These are phyloP conservation scores for Exophiala sideris DNA, from an alignment of 2,329 filamentous ascomycete genomes.

Conservation along the genomic window DNA sequence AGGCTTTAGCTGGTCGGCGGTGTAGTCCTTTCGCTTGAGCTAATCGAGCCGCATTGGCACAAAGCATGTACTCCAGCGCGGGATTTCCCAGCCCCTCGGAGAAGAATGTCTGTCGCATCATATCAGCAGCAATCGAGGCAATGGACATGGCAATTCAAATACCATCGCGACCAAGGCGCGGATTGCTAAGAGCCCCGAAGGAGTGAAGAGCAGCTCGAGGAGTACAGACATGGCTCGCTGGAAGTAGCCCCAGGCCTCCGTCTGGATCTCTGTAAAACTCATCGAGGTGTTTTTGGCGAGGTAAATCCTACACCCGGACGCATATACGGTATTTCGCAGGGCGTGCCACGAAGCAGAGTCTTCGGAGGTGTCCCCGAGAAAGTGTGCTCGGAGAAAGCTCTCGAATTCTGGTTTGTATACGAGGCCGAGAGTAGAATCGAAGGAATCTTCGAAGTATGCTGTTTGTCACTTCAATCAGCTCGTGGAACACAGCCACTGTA, in stretches of 20 bases:
- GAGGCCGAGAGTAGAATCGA: background rate
- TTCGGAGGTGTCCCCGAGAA: background rate
- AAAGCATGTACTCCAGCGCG: slow-evolving; percentile 3
- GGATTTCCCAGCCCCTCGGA: background rate
- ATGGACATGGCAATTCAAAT: too few species aligned
- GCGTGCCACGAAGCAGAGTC: slow-evolving; percentile 5
- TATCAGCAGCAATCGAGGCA: background rate
- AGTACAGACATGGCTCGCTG: background rate
- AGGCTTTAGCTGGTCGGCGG: background rate
- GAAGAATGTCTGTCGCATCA: background rate
- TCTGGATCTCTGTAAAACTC: background rate
- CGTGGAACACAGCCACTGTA: background rate
- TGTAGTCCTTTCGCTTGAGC: slow-evolving; percentile 4
- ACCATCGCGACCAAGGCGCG: background rate
- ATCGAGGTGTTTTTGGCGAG: background rate
- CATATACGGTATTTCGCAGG: slow-evolving; percentile 3
- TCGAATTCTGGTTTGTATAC: slow-evolving; percentile 1
- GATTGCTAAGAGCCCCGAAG: background rate
- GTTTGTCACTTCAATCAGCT: background rate
- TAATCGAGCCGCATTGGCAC: background rate
- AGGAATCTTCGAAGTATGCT: slow-evolving; percentile 5
- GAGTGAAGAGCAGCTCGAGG: background rate
- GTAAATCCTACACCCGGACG: slow-evolving; percentile 1
- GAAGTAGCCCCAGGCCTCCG: background rate
- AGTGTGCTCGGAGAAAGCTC: background rate